Conservation (phyloP, 2,329 filamentous ascomycete genomes). For the Xylaria sp. region DNA sequence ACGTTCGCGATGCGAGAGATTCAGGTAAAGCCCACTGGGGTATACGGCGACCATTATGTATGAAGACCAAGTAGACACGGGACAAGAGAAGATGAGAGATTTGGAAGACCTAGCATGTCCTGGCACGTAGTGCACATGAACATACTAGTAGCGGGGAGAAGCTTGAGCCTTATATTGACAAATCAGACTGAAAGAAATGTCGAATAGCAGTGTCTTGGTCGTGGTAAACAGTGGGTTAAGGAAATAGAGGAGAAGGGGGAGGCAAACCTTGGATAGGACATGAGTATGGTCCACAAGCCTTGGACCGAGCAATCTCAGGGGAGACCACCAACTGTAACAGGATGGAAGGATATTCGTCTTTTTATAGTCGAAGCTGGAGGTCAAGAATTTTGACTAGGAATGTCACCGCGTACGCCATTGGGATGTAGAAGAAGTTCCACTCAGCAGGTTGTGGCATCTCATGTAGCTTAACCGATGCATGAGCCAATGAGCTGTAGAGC, state of each 20-base stretch:
- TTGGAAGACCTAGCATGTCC: not conserved
- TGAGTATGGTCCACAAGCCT: not conserved
- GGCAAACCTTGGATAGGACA: not conserved
- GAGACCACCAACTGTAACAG: not conserved
- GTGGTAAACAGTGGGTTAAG: not conserved
- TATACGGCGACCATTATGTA: not conserved
- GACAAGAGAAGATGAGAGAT: not conserved
- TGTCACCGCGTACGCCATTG: not conserved
- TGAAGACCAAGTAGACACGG: not conserved
- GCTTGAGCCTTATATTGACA: not conserved
- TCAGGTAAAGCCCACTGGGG: not conserved
- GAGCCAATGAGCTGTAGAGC: conserved; percentile 31
- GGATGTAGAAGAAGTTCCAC: conserved; percentile 8
- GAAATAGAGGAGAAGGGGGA: not conserved
- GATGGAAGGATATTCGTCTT: not conserved
- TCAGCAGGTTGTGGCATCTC: conserved; percentile 5
- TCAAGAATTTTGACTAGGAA: conserved; percentile 11
- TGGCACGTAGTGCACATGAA: not conserved
- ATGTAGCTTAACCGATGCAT: conserved; percentile 11
- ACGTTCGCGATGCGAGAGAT: not conserved
- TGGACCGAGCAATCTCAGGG: not conserved
- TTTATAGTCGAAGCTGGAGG: conserved; percentile 17
- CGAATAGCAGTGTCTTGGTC: not conserved
- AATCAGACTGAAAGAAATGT: not conserved
- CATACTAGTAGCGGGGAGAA: not conserved